Evolutionary conservation across 371 early-diverging fungal genomes (phyloP), one percentile per base, ranked within the genome.

Genomic region (Apophysomyces ossiformis): DNA sequence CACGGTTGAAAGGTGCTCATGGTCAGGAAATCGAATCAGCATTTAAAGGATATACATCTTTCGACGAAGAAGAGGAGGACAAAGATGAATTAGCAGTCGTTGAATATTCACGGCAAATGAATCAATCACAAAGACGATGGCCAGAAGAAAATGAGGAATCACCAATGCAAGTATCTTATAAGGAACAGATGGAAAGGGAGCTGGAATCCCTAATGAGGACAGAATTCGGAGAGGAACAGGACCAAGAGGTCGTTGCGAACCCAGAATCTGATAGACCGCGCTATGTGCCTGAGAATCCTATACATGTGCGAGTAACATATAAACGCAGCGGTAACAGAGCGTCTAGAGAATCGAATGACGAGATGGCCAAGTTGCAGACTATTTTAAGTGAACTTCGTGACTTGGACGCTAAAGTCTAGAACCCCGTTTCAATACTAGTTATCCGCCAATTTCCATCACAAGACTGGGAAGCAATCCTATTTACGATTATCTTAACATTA

Each of bases 141-240:
- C 58, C 36, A 5, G 13, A 37, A 43, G 41, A 43, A 39, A 18
- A 13, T 9, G 18, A 37, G 7, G 16, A 11, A 26, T 5, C 15
- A 39, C 41, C 2, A 21, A 39, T 43, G 16, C 13, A 4, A 7
- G 16, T 4, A 9, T 26, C 26, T 43, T 60, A 60, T 32, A 15
- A 60, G 26, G 60, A 60, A 16, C 60, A 37, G 7, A 60, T 60
- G 60, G 60, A 60, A 60, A 37, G 43, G 32, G 60, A 60, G 43
- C 44, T 60, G 26, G 38, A 37, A 41, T 37, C 38, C 26, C 41
- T 60, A 13, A 60, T 60, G 39, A 37, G 60, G 41, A 41, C 60
- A 39, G 60, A 60, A 21, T 60, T 60, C 41, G 60, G 39, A 15
- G 5, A 26, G 16, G 58, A 58, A 37, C 0, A 57, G 7, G 57